Conservation (phyloP, 23 red algal species). For the Gracilaria gracilis region DNA sequence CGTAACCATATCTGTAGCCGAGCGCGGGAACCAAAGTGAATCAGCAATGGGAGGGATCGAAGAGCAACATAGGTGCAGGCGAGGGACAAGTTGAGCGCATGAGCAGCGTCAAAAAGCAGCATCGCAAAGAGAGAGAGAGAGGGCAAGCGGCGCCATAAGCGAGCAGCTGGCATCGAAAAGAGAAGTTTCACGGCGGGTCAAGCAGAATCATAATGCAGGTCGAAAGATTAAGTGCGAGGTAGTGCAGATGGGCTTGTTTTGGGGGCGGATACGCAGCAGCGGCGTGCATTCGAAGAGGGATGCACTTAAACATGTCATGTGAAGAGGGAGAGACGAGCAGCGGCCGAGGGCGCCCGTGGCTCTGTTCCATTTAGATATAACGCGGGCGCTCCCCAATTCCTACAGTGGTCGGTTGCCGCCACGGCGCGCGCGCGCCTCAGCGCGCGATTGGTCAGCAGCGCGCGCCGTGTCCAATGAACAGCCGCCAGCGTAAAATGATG, state of each 20-base stretch:
- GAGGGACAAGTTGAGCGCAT: not conserved
- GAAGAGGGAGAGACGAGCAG: not conserved
- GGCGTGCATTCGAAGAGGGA: not conserved
- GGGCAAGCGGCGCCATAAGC: not conserved
- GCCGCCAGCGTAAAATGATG: not conserved
- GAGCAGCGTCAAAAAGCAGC: not conserved
- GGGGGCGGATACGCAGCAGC: not conserved
- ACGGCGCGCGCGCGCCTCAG: not conserved
- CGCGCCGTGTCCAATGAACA: slow-evolving; percentile 22
- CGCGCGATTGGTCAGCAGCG: not conserved
- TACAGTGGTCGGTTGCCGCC: not conserved
- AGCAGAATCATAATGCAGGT: not conserved
- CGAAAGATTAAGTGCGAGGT: not conserved
- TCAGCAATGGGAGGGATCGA: not conserved
- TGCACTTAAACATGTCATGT: not conserved
- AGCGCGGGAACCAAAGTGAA: not conserved
- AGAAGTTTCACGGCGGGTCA: not conserved
- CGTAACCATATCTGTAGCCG: not conserved
- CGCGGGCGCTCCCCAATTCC: not conserved
- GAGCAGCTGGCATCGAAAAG: not conserved
- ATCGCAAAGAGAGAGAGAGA: not conserved
- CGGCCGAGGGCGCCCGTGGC: no score
- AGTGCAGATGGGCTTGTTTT: not conserved
- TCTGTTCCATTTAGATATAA: not conserved
- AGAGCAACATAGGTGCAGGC: not conserved